These are phyloP conservation scores for Dothistroma pini DNA, from an alignment of 2,329 filamentous ascomycete species.

Conservation along the genomic window DNA sequence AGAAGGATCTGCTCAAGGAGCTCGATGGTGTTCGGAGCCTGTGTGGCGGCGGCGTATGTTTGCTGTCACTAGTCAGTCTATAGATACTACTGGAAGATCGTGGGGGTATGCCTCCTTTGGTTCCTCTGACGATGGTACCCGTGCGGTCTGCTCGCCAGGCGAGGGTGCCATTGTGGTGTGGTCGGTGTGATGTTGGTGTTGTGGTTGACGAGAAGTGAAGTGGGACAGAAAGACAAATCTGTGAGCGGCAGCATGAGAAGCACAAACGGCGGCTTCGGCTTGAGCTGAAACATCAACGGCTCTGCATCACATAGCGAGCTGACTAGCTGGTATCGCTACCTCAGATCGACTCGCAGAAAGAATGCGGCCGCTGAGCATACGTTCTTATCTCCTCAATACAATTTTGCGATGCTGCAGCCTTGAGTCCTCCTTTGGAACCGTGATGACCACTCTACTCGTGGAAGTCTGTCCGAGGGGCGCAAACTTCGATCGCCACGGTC, in stretches of 20 bases:
- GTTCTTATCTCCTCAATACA: too few relatives aligned
- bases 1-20: constrained; percentile 16
- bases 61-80: not conserved
- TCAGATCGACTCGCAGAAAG: too few relatives aligned
- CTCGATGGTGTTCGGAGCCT: constrained; percentile 9
- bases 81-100: not conserved
- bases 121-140: not conserved
- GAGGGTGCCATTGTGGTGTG: not conserved
- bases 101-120: not conserved
- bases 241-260: not conserved
- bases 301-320: too few relatives aligned
- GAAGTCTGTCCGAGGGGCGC: too few relatives aligned
- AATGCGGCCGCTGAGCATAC: too few relatives aligned
- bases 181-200: not conserved
- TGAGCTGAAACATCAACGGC: not conserved
- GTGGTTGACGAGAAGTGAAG: not conserved
- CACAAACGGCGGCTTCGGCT: not conserved
- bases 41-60: not conserved
- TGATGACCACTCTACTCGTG: too few relatives aligned
- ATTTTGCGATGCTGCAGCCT: too few relatives aligned
- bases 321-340: too few relatives aligned
- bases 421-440: too few relatives aligned
- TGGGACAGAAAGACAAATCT: too few relatives aligned
- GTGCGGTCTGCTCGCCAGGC: not conserved
- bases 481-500: too few relatives aligned